Evolutionary conservation across 306 rosid species (phyloP).

Genomic region (Malus domestica): ASM211411v1 NC_041801.1:2331001-2331500

Average conservation of each 20-base stretch:
- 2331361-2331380: slow-evolving; percentile 47
- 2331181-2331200: neutral
- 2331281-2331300: neutral
- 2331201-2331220: neutral
- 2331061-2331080: neutral
- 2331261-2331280: neutral
- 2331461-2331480: slow-evolving; percentile 94
- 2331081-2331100: neutral
- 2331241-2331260: neutral
- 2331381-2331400: slow-evolving; percentile 75
- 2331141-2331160: neutral
- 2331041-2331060: neutral
- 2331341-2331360: neutral
- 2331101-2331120: neutral
- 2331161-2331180: neutral
- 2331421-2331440: slow-evolving; percentile 45
- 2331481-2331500: slow-evolving; percentile 83
- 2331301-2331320: neutral
- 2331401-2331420: slow-evolving; percentile 59
- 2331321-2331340: neutral
- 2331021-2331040: slow-evolving; percentile 1
- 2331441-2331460: slow-evolving; percentile 87
- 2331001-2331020: neutral
- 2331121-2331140: neutral
- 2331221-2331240: neutral